phyloP scores from a whole-genome alignment of 495 filamentous ascomycete genomes.

The Cairneyella variabilis region DNA sequence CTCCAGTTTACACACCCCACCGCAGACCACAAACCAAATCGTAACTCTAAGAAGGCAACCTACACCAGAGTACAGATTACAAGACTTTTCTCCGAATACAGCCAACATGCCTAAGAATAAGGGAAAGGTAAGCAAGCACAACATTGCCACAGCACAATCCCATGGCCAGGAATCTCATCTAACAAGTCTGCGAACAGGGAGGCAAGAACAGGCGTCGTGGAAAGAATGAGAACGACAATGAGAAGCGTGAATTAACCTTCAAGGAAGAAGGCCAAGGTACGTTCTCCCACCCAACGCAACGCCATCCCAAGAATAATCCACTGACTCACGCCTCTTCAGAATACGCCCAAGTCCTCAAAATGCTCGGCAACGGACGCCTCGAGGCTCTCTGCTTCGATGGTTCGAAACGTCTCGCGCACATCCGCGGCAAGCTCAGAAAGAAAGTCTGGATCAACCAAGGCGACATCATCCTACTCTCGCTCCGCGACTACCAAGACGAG shows the following conservation, averaged over 20 bases:
- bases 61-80: background rate
- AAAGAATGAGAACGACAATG: constrained; percentile 99
- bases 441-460: constrained; percentile 99
- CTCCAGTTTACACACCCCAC: constrained; percentile 4
- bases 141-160: constrained; percentile 14
- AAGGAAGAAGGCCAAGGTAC: constrained; percentile 94
- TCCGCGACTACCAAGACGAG: constrained; percentile 98
- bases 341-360: constrained; percentile 98
- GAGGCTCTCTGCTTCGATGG: constrained; percentile 98
- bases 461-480: constrained; percentile 94
- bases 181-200: constrained; percentile 51
- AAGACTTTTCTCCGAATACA: constrained; percentile 9
- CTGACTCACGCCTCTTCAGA: constrained; percentile 47
- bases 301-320: too few species aligned
- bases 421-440: constrained; percentile 95
- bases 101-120: constrained; percentile 94
- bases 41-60: background rate
- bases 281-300: background rate
- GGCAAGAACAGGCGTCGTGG: constrained; percentile 98
- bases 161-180: constrained; percentile 11
- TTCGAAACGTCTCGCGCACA: constrained; percentile 77
- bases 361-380: constrained; percentile 96
- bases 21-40: constrained; percentile 1
- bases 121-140: constrained; percentile 72
- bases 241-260: constrained; percentile 98